Conservation (phyloP, 2,329 filamentous ascomycete species). For the Rhynchosporium agropyri region DNA sequence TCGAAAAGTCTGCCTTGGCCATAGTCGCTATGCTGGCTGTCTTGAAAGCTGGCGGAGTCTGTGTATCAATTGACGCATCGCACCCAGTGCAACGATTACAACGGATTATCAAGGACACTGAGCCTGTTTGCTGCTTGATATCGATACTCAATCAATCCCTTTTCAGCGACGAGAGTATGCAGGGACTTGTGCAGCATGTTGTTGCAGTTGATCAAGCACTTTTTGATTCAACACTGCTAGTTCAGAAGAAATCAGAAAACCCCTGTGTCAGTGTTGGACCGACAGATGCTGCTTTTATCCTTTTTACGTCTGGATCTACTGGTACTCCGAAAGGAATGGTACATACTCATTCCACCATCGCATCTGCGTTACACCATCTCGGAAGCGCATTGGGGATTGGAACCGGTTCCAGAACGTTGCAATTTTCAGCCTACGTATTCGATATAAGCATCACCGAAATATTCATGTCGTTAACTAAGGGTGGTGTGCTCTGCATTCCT, state of each 20-base stretch:
- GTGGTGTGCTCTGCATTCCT: constrained; percentile 33
- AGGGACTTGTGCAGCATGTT: neutral
- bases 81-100: constrained; percentile 35
- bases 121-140: constrained; percentile 5
- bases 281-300: constrained; percentile 42
- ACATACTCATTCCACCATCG: constrained; percentile 50
- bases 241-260: neutral
- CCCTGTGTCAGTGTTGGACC: constrained; percentile 1
- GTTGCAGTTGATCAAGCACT: constrained; percentile 4
- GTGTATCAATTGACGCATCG: constrained; percentile 38
- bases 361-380: constrained; percentile 23
- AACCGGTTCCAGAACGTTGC: constrained; percentile 16
- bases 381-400: constrained; percentile 17
- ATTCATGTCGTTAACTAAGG: constrained; percentile 29
- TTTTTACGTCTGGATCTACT: constrained; percentile 50
- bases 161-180: constrained; percentile 5
- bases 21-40: constrained; percentile 37
- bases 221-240: neutral
- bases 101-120: constrained; percentile 5
- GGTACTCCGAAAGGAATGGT: constrained; percentile 47
- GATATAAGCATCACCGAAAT: constrained; percentile 31
- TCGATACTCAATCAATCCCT: neutral
- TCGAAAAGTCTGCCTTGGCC: constrained; percentile 38
- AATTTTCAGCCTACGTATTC: constrained; percentile 30
- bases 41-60: constrained; percentile 36